These are phyloP conservation scores for Hagleromyces aurorensis DNA, from an alignment of 805 yeast species.

Conservation along the genomic window DNA sequence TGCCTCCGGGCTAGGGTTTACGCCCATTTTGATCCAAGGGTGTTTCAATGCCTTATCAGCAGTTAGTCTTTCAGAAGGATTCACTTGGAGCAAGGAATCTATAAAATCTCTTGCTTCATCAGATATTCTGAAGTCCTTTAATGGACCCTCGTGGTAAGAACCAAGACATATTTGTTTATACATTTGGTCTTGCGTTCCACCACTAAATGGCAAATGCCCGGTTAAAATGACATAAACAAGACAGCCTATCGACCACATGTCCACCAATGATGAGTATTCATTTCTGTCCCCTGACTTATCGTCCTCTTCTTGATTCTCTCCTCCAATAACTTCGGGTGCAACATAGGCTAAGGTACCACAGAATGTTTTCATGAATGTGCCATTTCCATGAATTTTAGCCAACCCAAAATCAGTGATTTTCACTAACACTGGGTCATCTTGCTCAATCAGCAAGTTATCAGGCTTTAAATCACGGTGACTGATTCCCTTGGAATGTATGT, in stretches of 20 bases:
- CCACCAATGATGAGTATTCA: constrained; percentile 77
- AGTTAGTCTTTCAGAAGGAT: constrained; percentile 63
- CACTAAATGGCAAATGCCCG: constrained; percentile 91
- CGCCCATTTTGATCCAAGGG: constrained; percentile 57
- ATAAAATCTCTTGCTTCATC: constrained; percentile 66
- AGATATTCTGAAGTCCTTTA: constrained; percentile 59
- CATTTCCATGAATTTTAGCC: constrained; percentile 81
- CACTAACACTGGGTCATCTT: constrained; percentile 84
- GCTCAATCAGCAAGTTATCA: constrained; percentile 84
- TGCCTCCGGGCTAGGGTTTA: constrained; percentile 7
- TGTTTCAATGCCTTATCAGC: constrained; percentile 72
- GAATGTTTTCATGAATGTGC: constrained; percentile 86
- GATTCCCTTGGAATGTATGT: constrained; percentile 84
- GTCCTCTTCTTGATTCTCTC: constrained; percentile 24
- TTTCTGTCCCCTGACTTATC: constrained; percentile 19
- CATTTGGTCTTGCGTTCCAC: constrained; percentile 79
- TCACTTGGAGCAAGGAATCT: constrained; percentile 60
- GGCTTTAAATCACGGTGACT: constrained; percentile 97
- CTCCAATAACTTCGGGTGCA: constrained; percentile 82
- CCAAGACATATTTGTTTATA: constrained; percentile 72
- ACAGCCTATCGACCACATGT: constrained; percentile 98
- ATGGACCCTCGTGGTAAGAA: constrained; percentile 68
- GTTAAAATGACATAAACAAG: constrained; percentile 85
- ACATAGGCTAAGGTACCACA: constrained; percentile 97
- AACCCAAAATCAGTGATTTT: constrained; percentile 95